Conservation (phyloP, 2,329 filamentous ascomycete genomes). For the Exophiala bonariae region DNA sequence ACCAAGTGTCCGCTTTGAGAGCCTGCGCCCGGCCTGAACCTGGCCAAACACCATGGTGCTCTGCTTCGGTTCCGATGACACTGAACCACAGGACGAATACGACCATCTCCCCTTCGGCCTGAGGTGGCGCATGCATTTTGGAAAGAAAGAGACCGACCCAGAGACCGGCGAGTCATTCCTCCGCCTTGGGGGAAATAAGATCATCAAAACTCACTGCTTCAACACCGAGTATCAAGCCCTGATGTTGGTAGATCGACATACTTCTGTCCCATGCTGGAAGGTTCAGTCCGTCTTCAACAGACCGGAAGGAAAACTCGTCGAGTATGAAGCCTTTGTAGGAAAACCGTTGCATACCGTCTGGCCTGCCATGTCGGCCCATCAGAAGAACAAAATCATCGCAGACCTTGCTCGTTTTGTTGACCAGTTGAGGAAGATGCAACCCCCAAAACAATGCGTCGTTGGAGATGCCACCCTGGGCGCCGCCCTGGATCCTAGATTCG, state of each 20-base stretch:
- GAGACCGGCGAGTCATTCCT: constrained; percentile 22
- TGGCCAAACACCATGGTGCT: constrained; percentile 18
- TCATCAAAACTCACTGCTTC: constrained; percentile 27
- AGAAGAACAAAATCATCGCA: constrained; percentile 26
- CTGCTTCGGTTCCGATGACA: constrained; percentile 22
- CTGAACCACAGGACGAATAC: constrained; percentile 27
- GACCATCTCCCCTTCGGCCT: constrained; percentile 25
- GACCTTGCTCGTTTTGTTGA: constrained; percentile 28
- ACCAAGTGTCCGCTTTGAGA: neutral
- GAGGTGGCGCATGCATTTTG: constrained; percentile 26
- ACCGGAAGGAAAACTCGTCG: constrained; percentile 27
- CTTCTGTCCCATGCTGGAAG: constrained; percentile 25
- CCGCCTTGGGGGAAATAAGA: constrained; percentile 23
- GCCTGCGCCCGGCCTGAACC: neutral
- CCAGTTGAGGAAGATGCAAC: constrained; percentile 28
- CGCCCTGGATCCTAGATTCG: constrained; percentile 28
- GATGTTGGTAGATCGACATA: constrained; percentile 26
- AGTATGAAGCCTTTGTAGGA: constrained; percentile 26
- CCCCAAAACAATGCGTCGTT: constrained; percentile 27
- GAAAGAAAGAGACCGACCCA: constrained; percentile 25
- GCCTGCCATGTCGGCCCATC: constrained; percentile 23
- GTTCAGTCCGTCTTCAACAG: constrained; percentile 26
- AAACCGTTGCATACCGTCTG: constrained; percentile 22
- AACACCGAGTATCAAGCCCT: constrained; percentile 29
- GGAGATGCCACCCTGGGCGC: constrained; percentile 28